These are phyloP conservation scores for Claviceps lovelessii DNA, from an alignment of 2,329 filamentous ascomycete species.

Conservation along the genomic window DNA sequence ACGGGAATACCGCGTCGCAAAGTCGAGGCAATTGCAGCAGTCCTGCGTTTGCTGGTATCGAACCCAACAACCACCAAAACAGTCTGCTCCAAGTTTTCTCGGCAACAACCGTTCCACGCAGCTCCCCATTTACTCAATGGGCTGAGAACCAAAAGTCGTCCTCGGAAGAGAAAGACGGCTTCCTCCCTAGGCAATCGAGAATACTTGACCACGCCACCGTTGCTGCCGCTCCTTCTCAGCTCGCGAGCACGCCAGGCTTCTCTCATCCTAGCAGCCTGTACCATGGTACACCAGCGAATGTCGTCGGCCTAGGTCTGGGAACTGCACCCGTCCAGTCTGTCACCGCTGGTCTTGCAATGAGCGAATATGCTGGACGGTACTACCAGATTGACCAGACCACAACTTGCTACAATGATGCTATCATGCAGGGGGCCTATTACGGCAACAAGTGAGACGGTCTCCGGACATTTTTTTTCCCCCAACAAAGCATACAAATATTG, in stretches of 20 bases:
- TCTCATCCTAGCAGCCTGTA: constrained; percentile 38
- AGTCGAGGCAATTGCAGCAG: constrained; percentile 3
- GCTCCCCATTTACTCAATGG: constrained; percentile 19
- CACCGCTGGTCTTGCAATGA: constrained; percentile 6
- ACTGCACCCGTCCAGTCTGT: constrained; percentile 7
- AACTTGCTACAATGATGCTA: constrained; percentile 21
- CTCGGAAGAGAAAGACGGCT: constrained; percentile 9
- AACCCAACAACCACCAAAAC: constrained; percentile 18
- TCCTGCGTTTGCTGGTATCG: constrained; percentile 6
- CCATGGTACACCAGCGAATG: constrained; percentile 28
- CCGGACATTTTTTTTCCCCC: neutral
- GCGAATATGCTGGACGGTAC: constrained; percentile 9
- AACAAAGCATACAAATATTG: neutral
- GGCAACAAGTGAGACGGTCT: constrained; percentile 11
- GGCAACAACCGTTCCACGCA: constrained; percentile 13
- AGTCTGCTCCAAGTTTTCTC: constrained; percentile 22
- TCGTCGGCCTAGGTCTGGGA: constrained; percentile 4
- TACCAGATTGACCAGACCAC: constrained; percentile 21
- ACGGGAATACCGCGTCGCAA: neutral
- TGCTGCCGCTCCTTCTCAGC: constrained; percentile 5
- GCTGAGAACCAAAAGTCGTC: constrained; percentile 10
- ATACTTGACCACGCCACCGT: constrained; percentile 3
- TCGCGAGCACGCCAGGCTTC: constrained; percentile 24
- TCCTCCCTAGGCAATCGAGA: constrained; percentile 9
- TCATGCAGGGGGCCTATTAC: constrained; percentile 20